A percentile compares a stretch with the other conserved stretches of the same genome.
Conservation (phyloP, 306 rosid genomes). For the Spatholobus suberectus region DNA sequence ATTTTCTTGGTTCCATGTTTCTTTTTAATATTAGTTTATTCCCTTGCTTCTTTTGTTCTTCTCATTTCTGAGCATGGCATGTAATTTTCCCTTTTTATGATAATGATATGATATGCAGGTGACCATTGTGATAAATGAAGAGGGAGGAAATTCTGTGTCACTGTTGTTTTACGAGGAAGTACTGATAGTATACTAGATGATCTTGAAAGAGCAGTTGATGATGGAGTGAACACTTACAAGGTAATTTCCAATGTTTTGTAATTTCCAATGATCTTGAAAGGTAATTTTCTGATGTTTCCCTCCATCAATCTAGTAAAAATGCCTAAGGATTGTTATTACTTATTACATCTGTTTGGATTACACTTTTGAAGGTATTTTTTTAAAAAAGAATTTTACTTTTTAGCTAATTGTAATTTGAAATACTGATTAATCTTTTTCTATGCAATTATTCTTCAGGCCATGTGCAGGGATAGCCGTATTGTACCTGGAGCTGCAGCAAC, state of each 20-base stretch:
- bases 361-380: conserved; percentile 17
- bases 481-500: conserved; percentile 98
- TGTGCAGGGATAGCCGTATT: conserved; percentile 90
- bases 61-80: not conserved
- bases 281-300: not conserved
- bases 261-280: conserved; percentile 12
- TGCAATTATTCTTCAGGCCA: conserved; percentile 65
- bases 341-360: conserved; percentile 1
- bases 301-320: not conserved
- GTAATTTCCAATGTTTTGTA: conserved; percentile 48
- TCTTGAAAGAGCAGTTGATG: conserved; percentile 95
- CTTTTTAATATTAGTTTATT: not conserved
- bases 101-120: conserved; percentile 55
- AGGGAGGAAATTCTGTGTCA: conserved; percentile 85
- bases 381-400: not conserved
- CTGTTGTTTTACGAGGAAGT: conserved; percentile 83
- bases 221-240: conserved; percentile 92
- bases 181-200: conserved; percentile 90
- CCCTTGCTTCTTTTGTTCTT: not conserved
- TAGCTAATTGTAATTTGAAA: conserved; percentile 1
- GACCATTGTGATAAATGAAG: conserved; percentile 77
- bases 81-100: not conserved
- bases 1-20: conserved; percentile 22
- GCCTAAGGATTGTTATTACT: not conserved
- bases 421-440: conserved; percentile 17